Evolutionary conservation across 208 protist genomes (phyloP), one percentile per base, ranked within the genome.

Genomic region (Leishmania braziliensis): DNA sequence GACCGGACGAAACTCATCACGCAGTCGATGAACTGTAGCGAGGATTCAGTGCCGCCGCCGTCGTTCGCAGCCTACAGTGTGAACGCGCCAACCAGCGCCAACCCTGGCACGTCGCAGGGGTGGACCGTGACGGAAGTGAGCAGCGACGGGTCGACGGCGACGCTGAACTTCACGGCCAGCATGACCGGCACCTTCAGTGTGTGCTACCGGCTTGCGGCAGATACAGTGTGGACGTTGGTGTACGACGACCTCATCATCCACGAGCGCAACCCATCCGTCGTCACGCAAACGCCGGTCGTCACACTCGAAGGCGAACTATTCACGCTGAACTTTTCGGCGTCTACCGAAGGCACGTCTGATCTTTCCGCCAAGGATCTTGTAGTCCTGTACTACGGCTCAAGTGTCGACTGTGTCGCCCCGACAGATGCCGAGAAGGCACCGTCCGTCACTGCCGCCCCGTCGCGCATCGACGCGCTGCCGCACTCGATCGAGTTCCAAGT

Each of bases 151-250:
- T 90, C 86, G 18, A 87, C 75, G 53, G 77, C 90, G 29, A 75
- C 82, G 51, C 78, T 98, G 69, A 92, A 90, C 84, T 90, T 98
- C 78, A 93, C 85, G 54, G 82, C 90, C 12, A 87, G n/a, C 12
- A 77, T 53, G 18, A 86, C 69, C 12, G 95, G 92, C 8, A 88
- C 50, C 5, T 97, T 88, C 82, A 96, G 89, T 75, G 92, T 98
- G 77, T 98, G 95, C 78, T 98, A 98, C 85, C 87, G 88, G 16
- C 90, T 97, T 33, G 85, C 84, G 39, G 73, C 77, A 26, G 95
- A 98, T 75, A 89, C 86, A 60, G 92, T 97, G 58, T 98, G 95
- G 93, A 98, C 95, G 39, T 83, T 95, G n/a, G 91, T 98, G 60
- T 96, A 98, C 86, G 78, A 84, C 51, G 81, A 91, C 85, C 89